phyloP scores from a whole-genome alignment of 176 grass and related monocot genomes.

The Carex cristatella region DNA sequence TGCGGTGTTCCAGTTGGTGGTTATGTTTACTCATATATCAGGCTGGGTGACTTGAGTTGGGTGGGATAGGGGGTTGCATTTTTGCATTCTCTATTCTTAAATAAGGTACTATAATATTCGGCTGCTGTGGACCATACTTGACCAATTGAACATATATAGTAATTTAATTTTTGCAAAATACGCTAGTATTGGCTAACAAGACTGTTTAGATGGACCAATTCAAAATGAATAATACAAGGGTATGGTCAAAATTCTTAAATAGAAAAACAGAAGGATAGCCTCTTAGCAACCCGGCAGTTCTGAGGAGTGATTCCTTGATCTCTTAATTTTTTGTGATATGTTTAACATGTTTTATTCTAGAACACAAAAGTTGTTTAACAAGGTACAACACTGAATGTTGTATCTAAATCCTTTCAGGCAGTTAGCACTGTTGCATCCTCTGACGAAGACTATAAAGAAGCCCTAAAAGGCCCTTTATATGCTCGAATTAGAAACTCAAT shows the following conservation, averaged over 20 bases:
- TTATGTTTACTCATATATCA: not conserved
- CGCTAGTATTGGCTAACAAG: not conserved
- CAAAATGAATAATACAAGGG: not conserved
- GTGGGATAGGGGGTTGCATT: not conserved
- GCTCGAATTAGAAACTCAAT: conserved; percentile 42
- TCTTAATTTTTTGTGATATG: not conserved
- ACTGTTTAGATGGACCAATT: not conserved
- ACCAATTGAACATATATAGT: not conserved
- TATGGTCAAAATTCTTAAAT: not conserved
- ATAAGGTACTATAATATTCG: not conserved
- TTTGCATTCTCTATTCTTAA: not conserved
- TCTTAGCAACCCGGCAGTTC: not conserved
- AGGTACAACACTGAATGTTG: not conserved
- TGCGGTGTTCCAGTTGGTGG: not conserved
- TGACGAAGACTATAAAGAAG: conserved; percentile 70
- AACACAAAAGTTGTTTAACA: not conserved
- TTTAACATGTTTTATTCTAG: not conserved
- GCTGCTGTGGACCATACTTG: not conserved
- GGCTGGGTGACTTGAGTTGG: not conserved
- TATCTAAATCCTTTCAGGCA: conserved; percentile 47
- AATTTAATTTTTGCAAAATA: not conserved
- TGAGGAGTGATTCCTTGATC: not conserved
- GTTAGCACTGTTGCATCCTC: conserved; percentile 57
- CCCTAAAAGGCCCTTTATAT: conserved; percentile 69
- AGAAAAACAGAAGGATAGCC: not conserved